Conservation (phyloP, 2,329 filamentous ascomycete genomes). For the Huntiella bhutanensis region DNA sequence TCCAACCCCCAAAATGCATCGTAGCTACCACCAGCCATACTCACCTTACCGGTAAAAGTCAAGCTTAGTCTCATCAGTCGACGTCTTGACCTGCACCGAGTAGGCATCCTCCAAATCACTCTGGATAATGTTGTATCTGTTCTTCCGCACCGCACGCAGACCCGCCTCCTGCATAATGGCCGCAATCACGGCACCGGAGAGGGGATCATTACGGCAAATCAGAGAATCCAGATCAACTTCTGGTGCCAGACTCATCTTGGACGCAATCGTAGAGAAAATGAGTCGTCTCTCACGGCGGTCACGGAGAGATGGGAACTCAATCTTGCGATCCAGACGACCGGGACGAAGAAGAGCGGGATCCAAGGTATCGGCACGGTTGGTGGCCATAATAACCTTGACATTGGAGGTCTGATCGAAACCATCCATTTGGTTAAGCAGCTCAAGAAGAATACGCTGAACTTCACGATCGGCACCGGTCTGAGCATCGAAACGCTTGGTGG, state of each 20-base stretch:
- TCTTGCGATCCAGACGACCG: conserved; percentile 91
- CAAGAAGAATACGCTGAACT: conserved; percentile 93
- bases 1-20: no score
- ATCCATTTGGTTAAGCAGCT: conserved; percentile 98
- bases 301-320: conserved; percentile 89
- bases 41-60: conserved; percentile 67
- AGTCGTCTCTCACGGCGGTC: conserved; percentile 87
- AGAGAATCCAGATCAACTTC: conserved; percentile 92
- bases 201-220: conserved; percentile 89
- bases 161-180: conserved; percentile 99
- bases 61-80: conserved; percentile 50
- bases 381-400: conserved; percentile 99
- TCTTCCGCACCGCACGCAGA: conserved; percentile 84
- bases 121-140: conserved; percentile 98
- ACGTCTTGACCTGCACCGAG: conserved; percentile 82
- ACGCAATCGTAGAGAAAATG: conserved; percentile 93
- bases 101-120: conserved; percentile 92
- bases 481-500: conserved; percentile 96
- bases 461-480: conserved; percentile 96
- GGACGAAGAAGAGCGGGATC: conserved; percentile 89
- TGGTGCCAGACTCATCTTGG: conserved; percentile 91
- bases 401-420: conserved; percentile 98
- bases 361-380: conserved; percentile 91
- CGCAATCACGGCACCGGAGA: conserved; percentile 88
- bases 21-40: neutral